These are phyloP conservation scores for Leishmania major DNA, from an alignment of 208 protist genomes.

Conservation along the genomic window DNA sequence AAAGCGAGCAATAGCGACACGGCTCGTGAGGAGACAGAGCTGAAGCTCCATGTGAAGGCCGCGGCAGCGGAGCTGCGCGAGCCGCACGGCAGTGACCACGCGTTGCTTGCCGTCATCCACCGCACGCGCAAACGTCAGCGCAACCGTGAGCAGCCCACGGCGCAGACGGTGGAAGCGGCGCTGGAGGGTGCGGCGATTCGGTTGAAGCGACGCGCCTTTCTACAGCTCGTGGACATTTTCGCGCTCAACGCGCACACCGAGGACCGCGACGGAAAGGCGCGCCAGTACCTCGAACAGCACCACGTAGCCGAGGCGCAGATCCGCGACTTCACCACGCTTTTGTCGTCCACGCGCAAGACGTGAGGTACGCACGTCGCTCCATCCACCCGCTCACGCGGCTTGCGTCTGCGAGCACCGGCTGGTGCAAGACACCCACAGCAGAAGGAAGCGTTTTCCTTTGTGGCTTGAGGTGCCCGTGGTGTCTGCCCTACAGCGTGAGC, in stretches of 20 bases:
- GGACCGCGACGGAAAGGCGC: slow-evolving; percentile 3
- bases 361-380: background rate
- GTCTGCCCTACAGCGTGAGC: no score
- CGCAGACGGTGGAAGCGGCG: slow-evolving; percentile 10
- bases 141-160: background rate
- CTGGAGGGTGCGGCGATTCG: slow-evolving; percentile 10
- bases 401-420: background rate
- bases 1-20: background rate
- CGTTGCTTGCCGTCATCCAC: slow-evolving; percentile 27
- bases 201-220: slow-evolving; percentile 14
- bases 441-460: background rate
- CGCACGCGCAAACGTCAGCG: slow-evolving; percentile 23
- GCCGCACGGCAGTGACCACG: slow-evolving; percentile 1
- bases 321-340: background rate
- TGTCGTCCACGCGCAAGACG: background rate
- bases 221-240: slow-evolving; percentile 16
- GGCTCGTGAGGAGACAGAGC: slow-evolving; percentile 8
- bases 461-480: background rate
- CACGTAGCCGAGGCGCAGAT: slow-evolving; percentile 11
- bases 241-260: slow-evolving; percentile 3
- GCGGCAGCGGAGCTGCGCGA: slow-evolving; percentile 12
- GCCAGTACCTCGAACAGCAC: slow-evolving; percentile 11
- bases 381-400: background rate
- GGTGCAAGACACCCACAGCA: background rate
- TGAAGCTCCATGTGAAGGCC: slow-evolving; percentile 20